Evolutionary conservation across 805 yeast species (phyloP).

Genomic region (Metschnikowia baotianmanensis): DNA sequence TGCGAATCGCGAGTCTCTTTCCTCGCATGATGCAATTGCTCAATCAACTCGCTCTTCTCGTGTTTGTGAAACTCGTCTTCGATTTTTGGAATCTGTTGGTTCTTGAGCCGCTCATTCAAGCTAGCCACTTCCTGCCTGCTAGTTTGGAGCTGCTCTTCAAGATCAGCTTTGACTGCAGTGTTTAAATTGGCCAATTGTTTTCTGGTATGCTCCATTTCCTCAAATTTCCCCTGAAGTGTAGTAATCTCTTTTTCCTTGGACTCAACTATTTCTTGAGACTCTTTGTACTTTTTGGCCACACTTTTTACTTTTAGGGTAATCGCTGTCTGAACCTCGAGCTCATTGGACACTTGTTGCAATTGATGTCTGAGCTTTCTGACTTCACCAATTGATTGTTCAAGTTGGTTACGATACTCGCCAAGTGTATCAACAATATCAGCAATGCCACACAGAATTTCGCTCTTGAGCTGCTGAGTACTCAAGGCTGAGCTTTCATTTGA

Average conservation of each 20-base stretch:
- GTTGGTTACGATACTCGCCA: constrained; percentile 2
- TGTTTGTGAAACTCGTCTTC: background rate
- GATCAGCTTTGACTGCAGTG: background rate
- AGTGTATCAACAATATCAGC: constrained; percentile 8
- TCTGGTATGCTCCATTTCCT: background rate
- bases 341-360: constrained; percentile 5
- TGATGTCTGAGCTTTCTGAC: constrained; percentile 1
- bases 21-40: constrained; percentile 4
- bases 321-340: constrained; percentile 1
- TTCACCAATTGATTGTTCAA: constrained; percentile 2
- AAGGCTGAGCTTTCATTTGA: background rate
- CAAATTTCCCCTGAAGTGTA: background rate
- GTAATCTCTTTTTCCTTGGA: background rate
- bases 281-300: background rate
- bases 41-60: constrained; percentile 8
- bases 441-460: constrained; percentile 8
- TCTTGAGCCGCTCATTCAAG: background rate
- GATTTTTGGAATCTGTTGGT: background rate
- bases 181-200: too few relatives aligned
- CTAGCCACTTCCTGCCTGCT: background rate
- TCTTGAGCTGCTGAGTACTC: constrained; percentile 3
- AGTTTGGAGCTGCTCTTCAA: background rate
- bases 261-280: background rate
- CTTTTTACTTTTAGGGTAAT: background rate
- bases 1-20: constrained; percentile 7